Conservation (phyloP, 768 basidiomycete genomes). For the Termitomyces sp. region DNA sequence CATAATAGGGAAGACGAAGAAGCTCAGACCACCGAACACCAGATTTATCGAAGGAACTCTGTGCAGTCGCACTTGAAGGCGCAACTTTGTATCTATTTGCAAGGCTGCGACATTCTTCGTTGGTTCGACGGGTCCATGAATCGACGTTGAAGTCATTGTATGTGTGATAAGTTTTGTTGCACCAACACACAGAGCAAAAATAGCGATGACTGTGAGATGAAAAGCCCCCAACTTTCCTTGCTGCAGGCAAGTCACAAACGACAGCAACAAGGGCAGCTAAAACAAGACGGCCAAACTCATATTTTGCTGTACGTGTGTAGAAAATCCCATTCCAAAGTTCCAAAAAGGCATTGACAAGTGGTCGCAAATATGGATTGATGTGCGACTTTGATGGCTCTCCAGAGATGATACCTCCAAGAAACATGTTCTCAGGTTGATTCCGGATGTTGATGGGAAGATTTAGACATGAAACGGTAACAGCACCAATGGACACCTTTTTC, state of each 20-base stretch:
- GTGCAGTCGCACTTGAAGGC: no score
- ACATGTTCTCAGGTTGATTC: no score
- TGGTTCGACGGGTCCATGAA: constrained; percentile 8
- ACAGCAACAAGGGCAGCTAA: background rate
- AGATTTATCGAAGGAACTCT: no score
- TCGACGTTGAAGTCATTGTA: background rate
- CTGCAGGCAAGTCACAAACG: constrained; percentile 24
- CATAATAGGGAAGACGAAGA: no score
- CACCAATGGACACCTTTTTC: constrained; percentile 21
- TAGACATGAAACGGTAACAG: constrained; percentile 26
- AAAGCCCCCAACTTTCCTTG: constrained; percentile 10
- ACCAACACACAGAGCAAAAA: no score
- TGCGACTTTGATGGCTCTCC: background rate
- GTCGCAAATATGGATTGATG: constrained; percentile 20
- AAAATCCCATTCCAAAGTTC: constrained; percentile 7
- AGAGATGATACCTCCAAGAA: no score
- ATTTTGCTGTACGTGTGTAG: constrained; percentile 1
- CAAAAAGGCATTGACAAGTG: constrained; percentile 20
- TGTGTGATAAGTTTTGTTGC: background rate
- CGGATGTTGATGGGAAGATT: constrained; percentile 23
- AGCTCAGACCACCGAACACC: no score
- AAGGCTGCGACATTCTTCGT: no score
- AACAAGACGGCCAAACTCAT: constrained; percentile 4
- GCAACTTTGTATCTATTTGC: no score
- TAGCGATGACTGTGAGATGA: no score